These are phyloP conservation scores for Irpex lacteus DNA, from an alignment of 1,284 basidiomycete species.

Conservation along the genomic window DNA sequence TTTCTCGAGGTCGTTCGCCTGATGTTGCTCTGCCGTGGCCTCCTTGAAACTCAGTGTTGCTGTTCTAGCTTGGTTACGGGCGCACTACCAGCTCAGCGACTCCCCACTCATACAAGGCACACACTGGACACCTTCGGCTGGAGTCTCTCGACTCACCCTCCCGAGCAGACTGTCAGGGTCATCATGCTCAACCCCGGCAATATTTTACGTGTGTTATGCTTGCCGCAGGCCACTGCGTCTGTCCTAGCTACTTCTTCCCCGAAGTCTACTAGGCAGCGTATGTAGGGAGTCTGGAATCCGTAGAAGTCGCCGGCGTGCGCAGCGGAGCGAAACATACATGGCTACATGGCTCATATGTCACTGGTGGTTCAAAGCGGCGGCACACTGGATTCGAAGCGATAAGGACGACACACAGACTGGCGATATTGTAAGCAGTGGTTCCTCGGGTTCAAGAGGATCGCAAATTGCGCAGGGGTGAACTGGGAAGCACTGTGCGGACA, in stretches of 20 bases:
- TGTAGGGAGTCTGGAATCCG: conserved; percentile 38
- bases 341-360: conserved; percentile 32
- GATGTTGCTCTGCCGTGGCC: conserved; percentile 30
- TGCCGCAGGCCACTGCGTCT: conserved; percentile 39
- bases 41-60: conserved; percentile 10
- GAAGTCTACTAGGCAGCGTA: conserved; percentile 17
- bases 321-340: conserved; percentile 41
- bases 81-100: not conserved
- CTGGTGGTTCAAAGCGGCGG: conserved; percentile 12
- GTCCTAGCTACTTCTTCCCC: conserved; percentile 21
- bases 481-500: conserved; percentile 4
- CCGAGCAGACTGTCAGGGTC: conserved; percentile 18
- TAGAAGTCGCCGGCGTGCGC: conserved; percentile 38
- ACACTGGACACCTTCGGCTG: conserved; percentile 33
- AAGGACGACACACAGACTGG: conserved; percentile 26
- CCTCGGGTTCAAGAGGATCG: not conserved
- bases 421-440: conserved; percentile 15
- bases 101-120: conserved; percentile 24
- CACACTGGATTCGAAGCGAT: conserved; percentile 1
- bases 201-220: conserved; percentile 38
- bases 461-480: conserved; percentile 15
- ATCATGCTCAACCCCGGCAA: conserved; percentile 39
- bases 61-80: not conserved
- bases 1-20: conserved; percentile 27
- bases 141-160: conserved; percentile 39